These are phyloP conservation scores for Trichoderma breve DNA, from an alignment of 2,329 filamentous ascomycete species.

Conservation along the genomic window DNA sequence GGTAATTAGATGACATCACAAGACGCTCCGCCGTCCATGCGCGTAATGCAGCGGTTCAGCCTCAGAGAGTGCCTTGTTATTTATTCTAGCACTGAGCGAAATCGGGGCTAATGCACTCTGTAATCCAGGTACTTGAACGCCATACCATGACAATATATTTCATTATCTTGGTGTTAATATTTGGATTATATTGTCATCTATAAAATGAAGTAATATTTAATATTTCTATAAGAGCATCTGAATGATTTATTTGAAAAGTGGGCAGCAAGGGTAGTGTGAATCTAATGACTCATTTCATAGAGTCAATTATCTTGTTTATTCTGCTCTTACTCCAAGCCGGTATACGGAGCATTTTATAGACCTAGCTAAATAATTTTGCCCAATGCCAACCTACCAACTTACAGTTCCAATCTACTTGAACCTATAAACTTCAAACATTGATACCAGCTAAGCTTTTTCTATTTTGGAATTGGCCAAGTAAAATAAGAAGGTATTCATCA, in stretches of 20 bases:
- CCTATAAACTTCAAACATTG: not conserved
- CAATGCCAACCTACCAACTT: not conserved
- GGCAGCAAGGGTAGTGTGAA: not conserved
- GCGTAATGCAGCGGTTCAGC: not conserved
- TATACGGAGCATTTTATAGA: not conserved
- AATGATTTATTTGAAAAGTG: not conserved
- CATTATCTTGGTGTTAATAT: not conserved
- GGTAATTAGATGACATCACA: constrained; percentile 14
- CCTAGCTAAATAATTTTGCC: not conserved
- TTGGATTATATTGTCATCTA: no score
- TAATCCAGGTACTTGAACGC: not conserved
- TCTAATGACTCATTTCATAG: constrained; percentile 13
- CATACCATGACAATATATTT: not conserved
- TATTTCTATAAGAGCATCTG: not conserved
- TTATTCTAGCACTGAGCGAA: not conserved
- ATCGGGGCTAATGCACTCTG: not conserved
- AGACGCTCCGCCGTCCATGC: not conserved
- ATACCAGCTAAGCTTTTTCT: not conserved
- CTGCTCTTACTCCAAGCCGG: not conserved
- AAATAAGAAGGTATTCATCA: not conserved
- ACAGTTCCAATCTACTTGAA: not conserved
- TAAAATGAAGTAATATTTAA: not conserved
- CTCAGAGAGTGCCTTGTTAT: not conserved
- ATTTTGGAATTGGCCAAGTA: not conserved
- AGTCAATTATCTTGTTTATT: not conserved